Percentiles rank a stretch among this genome's conserved stretches.
phyloP scores from a whole-genome alignment of 371 early-diverging fungal genomes.

The Gilbertella persicaria region DNA sequence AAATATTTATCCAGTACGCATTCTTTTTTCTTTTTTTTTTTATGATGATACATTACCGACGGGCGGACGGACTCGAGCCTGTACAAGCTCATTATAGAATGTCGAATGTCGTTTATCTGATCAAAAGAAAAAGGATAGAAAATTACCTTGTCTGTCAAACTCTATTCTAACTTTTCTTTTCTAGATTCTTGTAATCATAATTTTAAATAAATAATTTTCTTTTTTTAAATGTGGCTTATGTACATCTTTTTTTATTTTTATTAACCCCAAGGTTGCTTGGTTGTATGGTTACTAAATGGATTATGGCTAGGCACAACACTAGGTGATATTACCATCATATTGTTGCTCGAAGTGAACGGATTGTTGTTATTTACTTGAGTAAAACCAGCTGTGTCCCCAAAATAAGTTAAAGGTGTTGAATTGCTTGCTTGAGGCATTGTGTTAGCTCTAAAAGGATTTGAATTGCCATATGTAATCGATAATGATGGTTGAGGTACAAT shows the following conservation, averaged over 20 bases:
- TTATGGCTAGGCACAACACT: slow-evolving; percentile 2
- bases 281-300: slow-evolving; percentile 3
- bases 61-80: slow-evolving; percentile 37
- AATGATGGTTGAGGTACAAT: slow-evolving; percentile 9
- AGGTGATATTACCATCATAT: slow-evolving; percentile 9
- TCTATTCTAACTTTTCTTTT: not conserved
- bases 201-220: not conserved
- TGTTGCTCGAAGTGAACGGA: slow-evolving; percentile 1
- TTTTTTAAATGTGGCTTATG: not conserved
- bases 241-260: not conserved
- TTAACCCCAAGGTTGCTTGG: slow-evolving; percentile 7
- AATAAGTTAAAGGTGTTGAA: not conserved
- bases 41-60: slow-evolving; percentile 29
- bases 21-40: not conserved
- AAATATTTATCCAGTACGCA: not conserved
- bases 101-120: slow-evolving; percentile 35
- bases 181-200: not conserved
- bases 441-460: slow-evolving; percentile 31
- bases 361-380: slow-evolving; percentile 3
- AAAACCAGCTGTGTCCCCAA: not conserved
- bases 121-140: not conserved
- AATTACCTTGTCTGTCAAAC: not conserved
- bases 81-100: slow-evolving; percentile 28
- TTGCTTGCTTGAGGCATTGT: slow-evolving; percentile 18
- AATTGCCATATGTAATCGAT: not conserved